phyloP scores from a whole-genome alignment of 768 basidiomycete genomes.

The Naganishia kalamii region DNA sequence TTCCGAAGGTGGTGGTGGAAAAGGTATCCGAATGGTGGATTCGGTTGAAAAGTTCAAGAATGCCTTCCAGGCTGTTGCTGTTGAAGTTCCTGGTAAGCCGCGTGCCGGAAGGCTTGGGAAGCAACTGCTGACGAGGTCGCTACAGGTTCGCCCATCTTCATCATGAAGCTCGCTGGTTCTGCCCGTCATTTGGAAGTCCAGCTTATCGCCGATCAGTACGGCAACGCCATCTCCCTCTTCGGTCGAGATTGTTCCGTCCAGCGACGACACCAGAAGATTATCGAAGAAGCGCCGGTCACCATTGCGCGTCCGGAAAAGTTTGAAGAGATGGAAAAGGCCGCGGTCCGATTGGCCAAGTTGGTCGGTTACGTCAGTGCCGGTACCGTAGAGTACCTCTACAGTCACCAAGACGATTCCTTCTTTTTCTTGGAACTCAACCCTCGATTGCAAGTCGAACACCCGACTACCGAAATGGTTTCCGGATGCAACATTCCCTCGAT shows the following conservation, averaged over 20 bases:
- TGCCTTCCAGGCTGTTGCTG: slow-evolving; percentile 83
- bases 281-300: slow-evolving; percentile 97
- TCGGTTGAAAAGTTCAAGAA: slow-evolving; percentile 81
- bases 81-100: slow-evolving; percentile 88
- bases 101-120: neutral
- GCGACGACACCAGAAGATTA: slow-evolving; percentile 98
- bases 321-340: slow-evolving; percentile 96
- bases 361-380: slow-evolving; percentile 99
- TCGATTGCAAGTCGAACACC: slow-evolving; percentile 98
- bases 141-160: slow-evolving; percentile 90
- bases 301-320: slow-evolving; percentile 88
- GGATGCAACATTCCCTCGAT: slow-evolving; percentile 97
- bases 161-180: slow-evolving; percentile 98
- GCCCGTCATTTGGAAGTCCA: slow-evolving; percentile 98
- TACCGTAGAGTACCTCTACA: slow-evolving; percentile 98
- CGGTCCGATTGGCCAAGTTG: slow-evolving; percentile 96
- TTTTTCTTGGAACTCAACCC: slow-evolving; percentile 98
- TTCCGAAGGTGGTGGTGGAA: slow-evolving; percentile 96
- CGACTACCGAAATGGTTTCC: slow-evolving; percentile 99
- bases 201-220: slow-evolving; percentile 96
- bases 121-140: neutral
- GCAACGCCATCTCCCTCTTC: slow-evolving; percentile 96
- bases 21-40: slow-evolving; percentile 95
- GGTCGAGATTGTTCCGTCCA: slow-evolving; percentile 99
- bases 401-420: slow-evolving; percentile 84